A percentile compares a stretch with the other conserved stretches of the same genome.
Evolutionary conservation across 495 filamentous ascomycete species (phyloP).

Genomic region (Lindgomyces ingoldianus): DNA sequence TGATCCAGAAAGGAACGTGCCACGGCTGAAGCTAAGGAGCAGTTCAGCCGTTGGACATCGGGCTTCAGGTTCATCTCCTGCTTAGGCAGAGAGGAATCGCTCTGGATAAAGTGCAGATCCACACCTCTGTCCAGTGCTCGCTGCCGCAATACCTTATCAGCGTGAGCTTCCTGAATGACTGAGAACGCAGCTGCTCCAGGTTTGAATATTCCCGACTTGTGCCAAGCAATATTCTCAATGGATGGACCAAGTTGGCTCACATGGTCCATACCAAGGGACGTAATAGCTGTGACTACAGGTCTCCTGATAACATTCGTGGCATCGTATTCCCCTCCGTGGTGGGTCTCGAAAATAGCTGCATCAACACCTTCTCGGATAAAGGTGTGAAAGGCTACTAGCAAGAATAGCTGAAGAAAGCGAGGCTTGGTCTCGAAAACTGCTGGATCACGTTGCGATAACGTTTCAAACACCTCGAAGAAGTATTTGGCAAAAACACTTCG

Average conservation of each 20-base stretch:
- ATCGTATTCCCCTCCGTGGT: conserved; percentile 38
- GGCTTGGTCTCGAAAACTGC: conserved; percentile 40
- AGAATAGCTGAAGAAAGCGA: conserved; percentile 56
- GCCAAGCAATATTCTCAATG: conserved; percentile 41
- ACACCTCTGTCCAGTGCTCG: conserved; percentile 28
- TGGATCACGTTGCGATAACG: not conserved
- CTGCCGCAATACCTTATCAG: conserved; percentile 9
- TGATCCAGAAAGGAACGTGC: not conserved
- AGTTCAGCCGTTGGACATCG: conserved; percentile 48
- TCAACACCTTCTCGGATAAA: conserved; percentile 37
- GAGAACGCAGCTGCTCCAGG: conserved; percentile 29
- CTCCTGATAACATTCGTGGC: conserved; percentile 35
- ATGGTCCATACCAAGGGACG: conserved; percentile 39
- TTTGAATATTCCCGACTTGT: conserved; percentile 42
- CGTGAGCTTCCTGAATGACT: conserved; percentile 4
- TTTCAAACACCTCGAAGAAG: conserved; percentile 36
- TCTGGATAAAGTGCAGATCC: conserved; percentile 14
- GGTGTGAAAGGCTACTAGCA: conserved; percentile 34
- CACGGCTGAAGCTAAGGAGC: conserved; percentile 46
- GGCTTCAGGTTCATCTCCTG: conserved; percentile 38
- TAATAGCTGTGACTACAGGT: conserved; percentile 37
- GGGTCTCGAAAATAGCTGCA: conserved; percentile 35
- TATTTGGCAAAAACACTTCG: conserved; percentile 30
- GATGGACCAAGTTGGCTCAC: conserved; percentile 27
- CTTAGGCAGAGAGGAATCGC: conserved; percentile 35